phyloP scores from a whole-genome alignment of 2,329 filamentous ascomycete species.

The Tolypocladium nubicola region DNA sequence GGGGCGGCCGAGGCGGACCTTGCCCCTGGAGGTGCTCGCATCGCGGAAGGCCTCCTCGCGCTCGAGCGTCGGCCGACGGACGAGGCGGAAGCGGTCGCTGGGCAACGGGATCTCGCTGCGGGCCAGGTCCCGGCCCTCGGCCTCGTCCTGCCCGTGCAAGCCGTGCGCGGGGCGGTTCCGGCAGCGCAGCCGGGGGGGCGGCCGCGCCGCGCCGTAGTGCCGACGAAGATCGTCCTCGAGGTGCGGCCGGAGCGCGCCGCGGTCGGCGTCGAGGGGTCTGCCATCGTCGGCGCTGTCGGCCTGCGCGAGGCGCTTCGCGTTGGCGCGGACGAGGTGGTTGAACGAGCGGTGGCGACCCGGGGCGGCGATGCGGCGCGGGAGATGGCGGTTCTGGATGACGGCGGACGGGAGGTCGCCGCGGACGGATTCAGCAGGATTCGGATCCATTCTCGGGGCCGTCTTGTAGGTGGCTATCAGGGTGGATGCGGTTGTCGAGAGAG shows the following conservation, averaged over 20 bases:
- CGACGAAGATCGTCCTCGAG: conserved; percentile 5
- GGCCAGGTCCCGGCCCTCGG: conserved; percentile 24
- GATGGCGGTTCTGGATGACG: conserved; percentile 1
- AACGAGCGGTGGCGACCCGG: conserved; percentile 10
- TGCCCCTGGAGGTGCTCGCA: conserved; percentile 23
- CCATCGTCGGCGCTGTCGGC: conserved; percentile 4
- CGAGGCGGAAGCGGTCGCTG: conserved; percentile 20
- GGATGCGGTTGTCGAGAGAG: background rate
- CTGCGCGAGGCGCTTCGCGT: conserved; percentile 19
- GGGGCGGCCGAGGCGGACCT: conserved; percentile 13
- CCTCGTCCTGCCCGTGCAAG: conserved; percentile 7
- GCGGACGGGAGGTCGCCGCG: background rate
- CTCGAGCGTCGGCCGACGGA: conserved; percentile 30
- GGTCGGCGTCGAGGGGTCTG: background rate
- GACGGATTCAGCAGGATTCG: background rate
- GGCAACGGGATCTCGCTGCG: conserved; percentile 23
- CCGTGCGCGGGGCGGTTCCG: background rate
- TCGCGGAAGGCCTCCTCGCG: conserved; percentile 37
- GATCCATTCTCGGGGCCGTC: background rate
- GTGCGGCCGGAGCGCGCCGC: conserved; percentile 2
- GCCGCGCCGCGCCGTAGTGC: conserved; percentile 1
- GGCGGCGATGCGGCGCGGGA: conserved; percentile 2
- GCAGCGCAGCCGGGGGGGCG: conserved; percentile 1
- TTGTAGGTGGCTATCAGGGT: background rate
- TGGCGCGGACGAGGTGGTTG: conserved; percentile 20